These are phyloP conservation scores for Xylariaceae sp. DNA, from an alignment of 2,329 filamentous ascomycete species.

Conservation along the genomic window DNA sequence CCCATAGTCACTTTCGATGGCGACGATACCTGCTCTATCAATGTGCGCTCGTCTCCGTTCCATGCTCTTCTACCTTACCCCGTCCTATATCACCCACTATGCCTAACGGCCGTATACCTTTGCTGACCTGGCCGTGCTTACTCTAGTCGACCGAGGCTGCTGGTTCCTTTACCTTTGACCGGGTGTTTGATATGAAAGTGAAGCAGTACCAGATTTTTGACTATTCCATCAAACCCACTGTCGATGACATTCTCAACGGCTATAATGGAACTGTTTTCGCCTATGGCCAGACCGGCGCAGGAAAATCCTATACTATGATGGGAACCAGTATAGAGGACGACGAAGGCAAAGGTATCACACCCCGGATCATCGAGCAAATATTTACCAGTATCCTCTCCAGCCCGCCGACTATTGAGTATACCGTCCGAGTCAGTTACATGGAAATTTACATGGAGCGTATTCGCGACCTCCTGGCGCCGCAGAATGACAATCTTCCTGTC, in stretches of 20 bases:
- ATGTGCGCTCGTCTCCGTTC: constrained; percentile 53
- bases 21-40: constrained; percentile 81
- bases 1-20: constrained; percentile 86
- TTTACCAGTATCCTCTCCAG: constrained; percentile 92
- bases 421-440: constrained; percentile 98
- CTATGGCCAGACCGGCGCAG: constrained; percentile 95
- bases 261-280: constrained; percentile 99
- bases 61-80: background rate
- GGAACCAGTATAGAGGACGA: constrained; percentile 90
- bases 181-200: constrained; percentile 92
- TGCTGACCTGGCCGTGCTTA: constrained; percentile 27
- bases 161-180: constrained; percentile 92
- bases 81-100: background rate
- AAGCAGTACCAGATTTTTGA: constrained; percentile 93
- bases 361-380: constrained; percentile 95
- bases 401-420: constrained; percentile 93
- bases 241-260: constrained; percentile 96
- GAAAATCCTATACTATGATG: constrained; percentile 99
- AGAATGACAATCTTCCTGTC: constrained; percentile 95
- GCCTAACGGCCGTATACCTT: background rate
- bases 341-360: constrained; percentile 86
- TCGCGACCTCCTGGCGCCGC: constrained; percentile 83
- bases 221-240: constrained; percentile 92
- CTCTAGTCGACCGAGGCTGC: constrained; percentile 74
- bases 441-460: constrained; percentile 99